Conservation (phyloP, 2,329 filamentous ascomycete species). For the Dactylellina cionopaga region DNA sequence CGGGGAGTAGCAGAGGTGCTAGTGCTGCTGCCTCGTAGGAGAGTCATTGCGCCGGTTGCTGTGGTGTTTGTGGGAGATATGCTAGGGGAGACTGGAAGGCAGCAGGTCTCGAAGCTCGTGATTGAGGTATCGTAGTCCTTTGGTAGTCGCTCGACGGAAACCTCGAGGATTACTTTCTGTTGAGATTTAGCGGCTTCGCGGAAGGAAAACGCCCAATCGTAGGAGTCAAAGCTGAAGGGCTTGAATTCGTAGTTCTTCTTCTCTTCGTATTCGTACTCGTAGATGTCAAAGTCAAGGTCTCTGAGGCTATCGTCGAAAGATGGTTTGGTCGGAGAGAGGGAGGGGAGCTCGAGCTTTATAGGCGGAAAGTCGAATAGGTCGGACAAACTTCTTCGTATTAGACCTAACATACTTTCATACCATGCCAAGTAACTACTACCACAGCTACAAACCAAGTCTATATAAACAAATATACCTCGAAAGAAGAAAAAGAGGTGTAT, state of each 20-base stretch:
- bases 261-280: constrained; percentile 48
- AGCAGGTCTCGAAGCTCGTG: constrained; percentile 40
- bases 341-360: constrained; percentile 42
- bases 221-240: constrained; percentile 23
- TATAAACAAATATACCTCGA: too few species aligned
- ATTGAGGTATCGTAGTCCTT: constrained; percentile 10
- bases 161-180: constrained; percentile 41
- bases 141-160: constrained; percentile 48
- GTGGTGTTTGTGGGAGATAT: constrained; percentile 38
- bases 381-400: constrained; percentile 41
- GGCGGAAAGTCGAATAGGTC: constrained; percentile 41
- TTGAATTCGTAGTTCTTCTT: constrained; percentile 20
- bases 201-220: constrained; percentile 53
- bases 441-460: background rate
- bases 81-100: constrained; percentile 49
- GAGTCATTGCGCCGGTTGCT: constrained; percentile 44
- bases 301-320: constrained; percentile 21
- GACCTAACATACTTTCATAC: constrained; percentile 39
- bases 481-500: too few species aligned
- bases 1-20: constrained; percentile 49
- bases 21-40: constrained; percentile 48
- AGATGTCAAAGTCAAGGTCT: constrained; percentile 51
- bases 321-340: constrained; percentile 14
- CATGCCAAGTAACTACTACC: too few species aligned
- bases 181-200: constrained; percentile 43